Percentiles rank a stretch among this genome's conserved stretches.
Conservation (phyloP, 2,329 filamentous ascomycete genomes). For the Claviceps sp. region DNA sequence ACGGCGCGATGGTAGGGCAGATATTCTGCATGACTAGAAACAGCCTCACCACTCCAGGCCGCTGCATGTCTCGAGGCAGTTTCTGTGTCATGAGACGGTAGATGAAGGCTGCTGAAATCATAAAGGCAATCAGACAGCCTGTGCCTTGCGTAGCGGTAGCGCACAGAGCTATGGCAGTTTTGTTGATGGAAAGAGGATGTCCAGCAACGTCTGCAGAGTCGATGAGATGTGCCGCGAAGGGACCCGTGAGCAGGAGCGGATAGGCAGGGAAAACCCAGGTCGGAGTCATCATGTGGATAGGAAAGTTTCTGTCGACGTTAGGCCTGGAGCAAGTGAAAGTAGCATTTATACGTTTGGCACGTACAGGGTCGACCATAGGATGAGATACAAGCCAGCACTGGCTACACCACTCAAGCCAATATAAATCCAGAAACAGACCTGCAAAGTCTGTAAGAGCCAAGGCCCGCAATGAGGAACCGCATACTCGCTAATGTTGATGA, state of each 20-base stretch:
- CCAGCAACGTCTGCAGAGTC: slow-evolving; percentile 22
- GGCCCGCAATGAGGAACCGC: slow-evolving; percentile 46
- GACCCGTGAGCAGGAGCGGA: slow-evolving; percentile 62
- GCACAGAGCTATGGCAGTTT: slow-evolving; percentile 32
- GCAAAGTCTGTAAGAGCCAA: slow-evolving; percentile 49
- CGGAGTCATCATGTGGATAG: slow-evolving; percentile 75
- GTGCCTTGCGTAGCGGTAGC: slow-evolving; percentile 40
- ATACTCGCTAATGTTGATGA: slow-evolving; percentile 70
- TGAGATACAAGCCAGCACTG: slow-evolving; percentile 60
- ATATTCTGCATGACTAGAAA: no score
- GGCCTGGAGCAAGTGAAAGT: background rate
- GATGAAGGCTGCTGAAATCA: slow-evolving; percentile 75
- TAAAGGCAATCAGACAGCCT: slow-evolving; percentile 47
- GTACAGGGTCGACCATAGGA: slow-evolving; percentile 51
- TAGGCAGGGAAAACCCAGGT: slow-evolving; percentile 84
- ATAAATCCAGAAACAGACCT: slow-evolving; percentile 64
- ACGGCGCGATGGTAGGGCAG: background rate
- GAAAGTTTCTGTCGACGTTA: slow-evolving; percentile 27
- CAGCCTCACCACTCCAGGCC: slow-evolving; percentile 52
- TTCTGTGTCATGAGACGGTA: slow-evolving; percentile 85
- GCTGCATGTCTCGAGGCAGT: slow-evolving; percentile 58
- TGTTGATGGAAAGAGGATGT: slow-evolving; percentile 14
- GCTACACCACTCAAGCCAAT: slow-evolving; percentile 51
- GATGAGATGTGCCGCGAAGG: slow-evolving; percentile 51
- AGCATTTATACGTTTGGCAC: slow-evolving; percentile 7